phyloP scores from a whole-genome alignment of 441 rosid species.

The Jatropha podagrica region DNA sequence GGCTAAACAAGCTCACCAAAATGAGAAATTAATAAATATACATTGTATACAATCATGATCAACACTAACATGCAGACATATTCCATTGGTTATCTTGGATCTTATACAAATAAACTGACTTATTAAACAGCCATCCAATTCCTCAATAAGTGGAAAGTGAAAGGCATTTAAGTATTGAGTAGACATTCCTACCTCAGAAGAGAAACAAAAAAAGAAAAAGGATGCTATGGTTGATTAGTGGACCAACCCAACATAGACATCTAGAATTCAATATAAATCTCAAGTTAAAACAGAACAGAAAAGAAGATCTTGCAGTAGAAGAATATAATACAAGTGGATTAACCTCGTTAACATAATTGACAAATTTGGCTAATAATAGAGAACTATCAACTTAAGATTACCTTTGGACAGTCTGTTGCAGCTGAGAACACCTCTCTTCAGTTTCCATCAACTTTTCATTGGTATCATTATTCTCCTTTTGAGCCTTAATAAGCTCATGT shows the following conservation, averaged over 20 bases:
- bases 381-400: conserved; percentile 21
- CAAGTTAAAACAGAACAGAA: background rate
- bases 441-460: conserved; percentile 59
- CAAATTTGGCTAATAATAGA: background rate
- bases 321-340: background rate
- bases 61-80: background rate
- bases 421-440: conserved; percentile 67
- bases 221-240: background rate
- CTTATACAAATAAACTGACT: background rate
- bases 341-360: conserved; percentile 9
- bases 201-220: background rate
- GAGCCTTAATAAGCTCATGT: conserved; percentile 66
- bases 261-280: conserved; percentile 2
- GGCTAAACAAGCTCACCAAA: conserved; percentile 4
- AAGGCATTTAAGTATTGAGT: background rate
- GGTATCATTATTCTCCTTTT: conserved; percentile 48
- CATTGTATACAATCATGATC: background rate
- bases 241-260: background rate
- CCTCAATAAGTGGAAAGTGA: background rate
- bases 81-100: background rate
- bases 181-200: background rate
- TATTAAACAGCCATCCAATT: background rate
- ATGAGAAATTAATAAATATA: background rate
- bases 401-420: conserved; percentile 77
- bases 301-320: background rate